Evolutionary conservation across 1,284 basidiomycete genomes (phyloP).

Genomic region (Chiua sp.): DNA sequence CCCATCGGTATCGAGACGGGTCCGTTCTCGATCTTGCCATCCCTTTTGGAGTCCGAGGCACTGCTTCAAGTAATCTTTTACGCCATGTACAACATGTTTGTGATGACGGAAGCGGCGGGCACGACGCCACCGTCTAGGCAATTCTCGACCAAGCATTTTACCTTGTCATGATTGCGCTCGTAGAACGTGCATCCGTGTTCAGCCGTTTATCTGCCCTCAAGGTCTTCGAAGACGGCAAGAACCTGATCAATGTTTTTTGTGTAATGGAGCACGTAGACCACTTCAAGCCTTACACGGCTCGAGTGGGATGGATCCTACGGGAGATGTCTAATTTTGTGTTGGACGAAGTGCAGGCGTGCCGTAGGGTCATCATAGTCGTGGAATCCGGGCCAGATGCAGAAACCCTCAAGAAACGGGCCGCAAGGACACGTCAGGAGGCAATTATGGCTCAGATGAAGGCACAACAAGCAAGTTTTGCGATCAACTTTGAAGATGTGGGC

Average conservation of each 20-base stretch:
- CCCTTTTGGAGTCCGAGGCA: conserved; percentile 68
- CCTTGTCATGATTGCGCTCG: conserved; percentile 81
- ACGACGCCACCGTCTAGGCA: conserved; percentile 74
- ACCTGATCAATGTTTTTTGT: conserved; percentile 76
- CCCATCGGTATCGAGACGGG: conserved; percentile 68
- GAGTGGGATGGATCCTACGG: conserved; percentile 78
- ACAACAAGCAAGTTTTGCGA: conserved; percentile 85
- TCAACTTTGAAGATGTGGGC: conserved; percentile 71
- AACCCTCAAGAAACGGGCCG: conserved; percentile 78
- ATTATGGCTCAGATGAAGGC: conserved; percentile 95
- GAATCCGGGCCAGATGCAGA: conserved; percentile 56
- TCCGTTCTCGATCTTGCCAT: conserved; percentile 66
- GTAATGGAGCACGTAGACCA: conserved; percentile 75
- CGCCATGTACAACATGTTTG: conserved; percentile 71
- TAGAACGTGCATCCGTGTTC: conserved; percentile 71
- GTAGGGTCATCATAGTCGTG: conserved; percentile 46
- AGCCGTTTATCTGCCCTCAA: conserved; percentile 60
- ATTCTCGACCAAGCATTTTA: conserved; percentile 91
- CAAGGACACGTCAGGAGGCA: conserved; percentile 84
- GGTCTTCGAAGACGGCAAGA: conserved; percentile 62
- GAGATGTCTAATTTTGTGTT: conserved; percentile 60
- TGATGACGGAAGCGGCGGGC: conserved; percentile 61
- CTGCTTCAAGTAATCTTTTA: conserved; percentile 82
- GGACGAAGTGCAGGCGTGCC: conserved; percentile 58
- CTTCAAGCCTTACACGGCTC: conserved; percentile 72